Conservation (phyloP, 495 filamentous ascomycete genomes). For the Penicillium desertorum region DNA sequence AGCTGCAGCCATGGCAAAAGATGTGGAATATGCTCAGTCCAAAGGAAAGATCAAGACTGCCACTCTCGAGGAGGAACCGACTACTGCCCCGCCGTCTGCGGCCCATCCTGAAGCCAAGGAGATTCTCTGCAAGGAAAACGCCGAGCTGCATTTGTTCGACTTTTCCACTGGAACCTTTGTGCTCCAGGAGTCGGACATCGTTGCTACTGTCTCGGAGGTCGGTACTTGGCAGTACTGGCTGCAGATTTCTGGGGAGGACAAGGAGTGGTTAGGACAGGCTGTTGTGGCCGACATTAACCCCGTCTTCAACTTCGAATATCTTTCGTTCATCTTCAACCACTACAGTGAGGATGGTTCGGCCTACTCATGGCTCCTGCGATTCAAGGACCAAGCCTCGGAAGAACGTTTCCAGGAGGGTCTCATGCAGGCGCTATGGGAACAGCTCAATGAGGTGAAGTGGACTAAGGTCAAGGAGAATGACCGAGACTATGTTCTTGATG, state of each 20-base stretch:
- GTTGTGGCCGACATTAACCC: constrained; percentile 91
- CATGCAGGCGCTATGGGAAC: constrained; percentile 96
- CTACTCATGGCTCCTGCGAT: constrained; percentile 93
- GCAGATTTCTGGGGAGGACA: constrained; percentile 73
- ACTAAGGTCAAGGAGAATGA: constrained; percentile 87
- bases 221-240: constrained; percentile 97
- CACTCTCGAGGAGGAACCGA: constrained; percentile 28
- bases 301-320: constrained; percentile 97
- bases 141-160: constrained; percentile 93
- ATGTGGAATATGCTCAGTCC: constrained; percentile 47
- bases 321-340: constrained; percentile 98
- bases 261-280: constrained; percentile 84
- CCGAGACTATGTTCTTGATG: constrained; percentile 89
- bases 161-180: constrained; percentile 81
- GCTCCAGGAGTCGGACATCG: constrained; percentile 70
- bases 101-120: constrained; percentile 67
- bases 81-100: constrained; percentile 55
- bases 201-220: constrained; percentile 78
- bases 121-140: constrained; percentile 69
- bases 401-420: constrained; percentile 91
- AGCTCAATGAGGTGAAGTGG: constrained; percentile 95
- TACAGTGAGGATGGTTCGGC: constrained; percentile 84
- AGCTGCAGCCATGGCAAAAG: constrained; percentile 44
- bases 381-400: constrained; percentile 75
- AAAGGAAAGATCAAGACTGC: constrained; percentile 41